Conservation (phyloP, 2,329 filamentous ascomycete species). For the Pezizomycotina sp. region DNA sequence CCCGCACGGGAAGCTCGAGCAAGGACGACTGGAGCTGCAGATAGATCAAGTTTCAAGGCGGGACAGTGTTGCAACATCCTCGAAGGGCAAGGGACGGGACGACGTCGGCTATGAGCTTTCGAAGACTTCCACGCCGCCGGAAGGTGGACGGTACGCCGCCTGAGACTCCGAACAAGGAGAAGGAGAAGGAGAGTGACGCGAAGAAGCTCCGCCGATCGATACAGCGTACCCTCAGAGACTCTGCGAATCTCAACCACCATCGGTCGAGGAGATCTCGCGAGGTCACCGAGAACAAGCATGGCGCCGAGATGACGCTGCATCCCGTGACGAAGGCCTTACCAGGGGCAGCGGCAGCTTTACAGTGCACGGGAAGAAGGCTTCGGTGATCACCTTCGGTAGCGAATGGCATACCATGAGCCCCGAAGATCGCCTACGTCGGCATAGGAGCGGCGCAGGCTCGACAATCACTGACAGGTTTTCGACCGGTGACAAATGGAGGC, state of each 20-base stretch:
- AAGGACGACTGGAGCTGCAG: slow-evolving; percentile 15
- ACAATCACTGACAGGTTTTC: slow-evolving; percentile 4
- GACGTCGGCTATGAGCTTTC: slow-evolving; percentile 34
- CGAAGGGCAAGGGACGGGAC: slow-evolving; percentile 28
- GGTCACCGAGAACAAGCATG: slow-evolving; percentile 37
- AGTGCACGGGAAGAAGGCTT: slow-evolving; percentile 89
- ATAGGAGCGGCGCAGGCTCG: slow-evolving; percentile 30
- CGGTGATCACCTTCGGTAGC: slow-evolving; percentile 88
- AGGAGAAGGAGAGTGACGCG: slow-evolving; percentile 27
- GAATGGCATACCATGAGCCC: slow-evolving; percentile 65
- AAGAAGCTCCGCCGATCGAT: slow-evolving; percentile 64
- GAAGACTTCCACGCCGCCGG: slow-evolving; percentile 49
- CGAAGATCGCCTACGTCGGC: slow-evolving; percentile 53
- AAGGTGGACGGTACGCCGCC: slow-evolving; percentile 25
- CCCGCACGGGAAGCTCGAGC: too few species aligned
- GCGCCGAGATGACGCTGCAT: slow-evolving; percentile 31
- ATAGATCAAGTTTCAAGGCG: slow-evolving; percentile 14
- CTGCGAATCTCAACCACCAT: slow-evolving; percentile 47
- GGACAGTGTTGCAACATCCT: slow-evolving; percentile 27
- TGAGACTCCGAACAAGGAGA: slow-evolving; percentile 24
- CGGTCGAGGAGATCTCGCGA: slow-evolving; percentile 55
- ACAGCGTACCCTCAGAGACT: slow-evolving; percentile 70
- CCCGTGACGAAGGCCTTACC: slow-evolving; percentile 55
- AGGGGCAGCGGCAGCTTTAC: slow-evolving; percentile 80
- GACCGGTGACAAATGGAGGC: slow-evolving; percentile 19